phyloP scores from a whole-genome alignment of 169 alveolate species.

The Ichthyophthirius multifiliis region DNA sequence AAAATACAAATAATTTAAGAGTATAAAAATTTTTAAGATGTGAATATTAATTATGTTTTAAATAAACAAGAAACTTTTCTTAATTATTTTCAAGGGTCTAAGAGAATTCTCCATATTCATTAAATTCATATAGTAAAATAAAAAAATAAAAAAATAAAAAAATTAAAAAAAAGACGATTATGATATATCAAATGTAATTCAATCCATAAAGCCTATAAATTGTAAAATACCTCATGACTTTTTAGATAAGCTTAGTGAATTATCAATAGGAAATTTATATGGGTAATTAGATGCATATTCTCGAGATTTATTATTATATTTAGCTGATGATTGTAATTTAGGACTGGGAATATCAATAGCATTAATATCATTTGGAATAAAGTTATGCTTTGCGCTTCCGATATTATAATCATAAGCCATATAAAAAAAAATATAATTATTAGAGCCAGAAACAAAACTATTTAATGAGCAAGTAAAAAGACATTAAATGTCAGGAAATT shows the following conservation, averaged over 20 bases:
- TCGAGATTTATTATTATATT: conserved; percentile 22
- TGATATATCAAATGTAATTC: neutral
- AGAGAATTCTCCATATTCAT: too few species aligned
- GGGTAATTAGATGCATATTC: conserved; percentile 28
- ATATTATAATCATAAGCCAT: conserved; percentile 42
- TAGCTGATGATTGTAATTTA: conserved; percentile 44
- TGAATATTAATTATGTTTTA: too few species aligned
- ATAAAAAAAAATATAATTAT: conserved; percentile 46
- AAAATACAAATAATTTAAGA: too few species aligned
- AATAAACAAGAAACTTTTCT: too few species aligned
- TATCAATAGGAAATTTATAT: conserved; percentile 16
- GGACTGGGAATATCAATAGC: conserved; percentile 53
- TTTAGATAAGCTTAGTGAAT: neutral
- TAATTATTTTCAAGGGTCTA: too few species aligned
- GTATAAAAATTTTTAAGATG: too few species aligned
- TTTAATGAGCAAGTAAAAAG: conserved; percentile 26
- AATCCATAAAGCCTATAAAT: neutral
- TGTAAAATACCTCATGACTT: neutral
- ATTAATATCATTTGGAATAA: conserved; percentile 30
- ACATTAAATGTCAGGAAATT: conserved; percentile 46
- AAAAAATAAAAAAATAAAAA: too few species aligned
- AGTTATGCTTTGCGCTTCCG: conserved; percentile 49
- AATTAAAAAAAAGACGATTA: too few species aligned
- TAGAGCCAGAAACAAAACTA: conserved; percentile 61
- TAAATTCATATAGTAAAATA: too few species aligned